Conservation (phyloP, 1,284 basidiomycete genomes). For the Tremellales sp. region DNA sequence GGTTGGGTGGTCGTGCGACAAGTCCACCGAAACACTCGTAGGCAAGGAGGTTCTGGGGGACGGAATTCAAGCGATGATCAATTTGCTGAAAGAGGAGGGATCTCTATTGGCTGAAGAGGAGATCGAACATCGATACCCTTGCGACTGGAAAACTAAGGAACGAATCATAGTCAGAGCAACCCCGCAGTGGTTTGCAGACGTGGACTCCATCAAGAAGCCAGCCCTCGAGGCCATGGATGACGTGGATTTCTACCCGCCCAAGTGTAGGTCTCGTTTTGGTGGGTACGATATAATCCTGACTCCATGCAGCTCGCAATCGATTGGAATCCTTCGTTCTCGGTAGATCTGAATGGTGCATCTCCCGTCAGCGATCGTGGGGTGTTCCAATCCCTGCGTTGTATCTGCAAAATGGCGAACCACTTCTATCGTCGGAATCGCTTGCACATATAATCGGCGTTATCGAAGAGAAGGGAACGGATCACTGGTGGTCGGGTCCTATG, state of each 20-base stretch:
- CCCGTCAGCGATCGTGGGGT: conserved; percentile 95
- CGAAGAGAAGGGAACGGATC: conserved; percentile 64
- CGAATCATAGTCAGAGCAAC: conserved; percentile 94
- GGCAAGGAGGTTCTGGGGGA: conserved; percentile 70
- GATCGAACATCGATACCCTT: conserved; percentile 86
- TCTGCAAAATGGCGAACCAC: conserved; percentile 61
- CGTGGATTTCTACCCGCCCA: conserved; percentile 73
- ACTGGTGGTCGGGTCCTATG: conserved; percentile 90
- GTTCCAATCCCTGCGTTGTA: conserved; percentile 92
- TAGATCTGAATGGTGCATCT: conserved; percentile 99
- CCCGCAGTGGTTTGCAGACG: conserved; percentile 95
- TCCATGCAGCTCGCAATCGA: conserved; percentile 65
- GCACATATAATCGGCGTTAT: conserved; percentile 74
- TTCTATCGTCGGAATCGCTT: conserved; percentile 67
- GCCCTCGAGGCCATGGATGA: conserved; percentile 68
- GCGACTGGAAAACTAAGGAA: conserved; percentile 94
- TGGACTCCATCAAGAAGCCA: conserved; percentile 73
- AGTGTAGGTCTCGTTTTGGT: conserved; percentile 57
- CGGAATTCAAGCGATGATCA: conserved; percentile 65
- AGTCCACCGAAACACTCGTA: conserved; percentile 53
- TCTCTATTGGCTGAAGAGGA: conserved; percentile 64
- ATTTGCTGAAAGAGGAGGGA: conserved; percentile 58
- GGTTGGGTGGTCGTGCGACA: conserved; percentile 54
- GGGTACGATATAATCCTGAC: conserved; percentile 1
- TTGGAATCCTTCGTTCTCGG: conserved; percentile 79